Percentiles rank a stretch among this genome's conserved stretches.
Evolutionary conservation across 2,329 filamentous ascomycete genomes (phyloP).

Genomic region (Phaeosphaeria sp.): DNA sequence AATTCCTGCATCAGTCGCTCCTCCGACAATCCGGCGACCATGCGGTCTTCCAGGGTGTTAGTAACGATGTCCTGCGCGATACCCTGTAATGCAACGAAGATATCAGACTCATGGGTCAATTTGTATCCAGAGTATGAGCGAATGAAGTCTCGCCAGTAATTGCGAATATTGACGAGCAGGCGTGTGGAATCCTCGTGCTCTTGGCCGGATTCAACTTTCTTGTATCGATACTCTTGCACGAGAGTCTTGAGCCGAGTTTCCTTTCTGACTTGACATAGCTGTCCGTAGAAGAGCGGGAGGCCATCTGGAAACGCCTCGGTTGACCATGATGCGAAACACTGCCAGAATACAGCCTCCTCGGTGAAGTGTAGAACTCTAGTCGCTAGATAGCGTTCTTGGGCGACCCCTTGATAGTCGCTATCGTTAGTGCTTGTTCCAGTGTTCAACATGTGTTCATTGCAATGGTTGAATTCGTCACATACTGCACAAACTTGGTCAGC

Average conservation of each 20-base stretch:
- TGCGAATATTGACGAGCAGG: not conserved
- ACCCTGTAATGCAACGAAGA: not conserved
- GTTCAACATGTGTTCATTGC: too few relatives aligned
- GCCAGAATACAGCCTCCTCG: constrained; percentile 5
- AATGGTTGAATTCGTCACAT: not conserved
- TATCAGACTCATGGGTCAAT: constrained; percentile 2
- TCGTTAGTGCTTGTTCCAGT: too few relatives aligned
- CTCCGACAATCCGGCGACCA: not conserved
- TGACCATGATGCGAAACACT: constrained; percentile 4
- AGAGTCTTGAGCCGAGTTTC: not conserved
- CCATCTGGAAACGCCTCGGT: constrained; percentile 1
- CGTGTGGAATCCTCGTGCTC: not conserved
- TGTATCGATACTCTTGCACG: not conserved
- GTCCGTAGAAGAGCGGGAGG: not conserved
- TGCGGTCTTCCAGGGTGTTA: not conserved
- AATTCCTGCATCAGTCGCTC: not conserved
- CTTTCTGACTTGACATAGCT: not conserved
- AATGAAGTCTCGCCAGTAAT: not conserved
- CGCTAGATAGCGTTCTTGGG: constrained; percentile 12
- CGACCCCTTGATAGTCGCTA: not conserved
- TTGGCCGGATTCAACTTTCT: not conserved
- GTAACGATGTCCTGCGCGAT: constrained; percentile 1
- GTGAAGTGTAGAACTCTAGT: constrained; percentile 12
- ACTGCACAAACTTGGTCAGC: not conserved
- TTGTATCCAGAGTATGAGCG: not conserved